Evolutionary conservation across 371 early-diverging fungal genomes (phyloP), one percentile per base, ranked within the genome.

Genomic region (Lichtheimia hyalospora): DNA sequence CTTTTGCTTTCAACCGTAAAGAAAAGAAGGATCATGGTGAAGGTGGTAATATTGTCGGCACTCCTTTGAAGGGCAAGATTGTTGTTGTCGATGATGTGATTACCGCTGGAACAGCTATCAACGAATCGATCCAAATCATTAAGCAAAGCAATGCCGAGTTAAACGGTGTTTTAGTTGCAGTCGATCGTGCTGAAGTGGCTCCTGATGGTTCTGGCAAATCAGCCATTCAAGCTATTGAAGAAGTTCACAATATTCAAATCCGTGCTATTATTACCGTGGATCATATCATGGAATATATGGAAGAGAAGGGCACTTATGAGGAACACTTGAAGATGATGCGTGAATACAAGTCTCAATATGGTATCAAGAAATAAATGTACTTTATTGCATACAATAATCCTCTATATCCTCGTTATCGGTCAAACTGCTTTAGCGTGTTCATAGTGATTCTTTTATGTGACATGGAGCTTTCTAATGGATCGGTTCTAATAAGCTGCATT

Each of bases 1-100:
- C 96, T 14, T 97, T 89, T 71, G 75, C 89, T 46, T 97, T 96
- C 81, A 97, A 98, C 84, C 89, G 98, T 62, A 98, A 98, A 78
- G 98, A 98, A 72, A 89, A 87, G 83, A 98, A 98, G 82, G 96
- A 97, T 72, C 99, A 98, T 66, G 97, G 97, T 44, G 99, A 98
- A 72, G 99, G 97, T 43, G 97, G 97, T 18, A 83, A 70, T 53
- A 93, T 97, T 62, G 96, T 98, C 3, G 99, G 99, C 15, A 81
- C 94, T 1, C 75, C 89, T 40, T 76, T 96, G 65, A 67, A 69
- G 5, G 92, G 91, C 25, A 77, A 83, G 54, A 84, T 96, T n/a
- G 79, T 97, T 44, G 84, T 96, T 23, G 86, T 98, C 16, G 99
- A 98, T 76, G 99, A 98, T 71, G 99, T 98, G 20, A 96, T 97